Evolutionary conservation across 306 rosid genomes (phyloP), one percentile per base, ranked within the genome.

Genomic region (Psophocarpus tetragonolobus): DNA sequence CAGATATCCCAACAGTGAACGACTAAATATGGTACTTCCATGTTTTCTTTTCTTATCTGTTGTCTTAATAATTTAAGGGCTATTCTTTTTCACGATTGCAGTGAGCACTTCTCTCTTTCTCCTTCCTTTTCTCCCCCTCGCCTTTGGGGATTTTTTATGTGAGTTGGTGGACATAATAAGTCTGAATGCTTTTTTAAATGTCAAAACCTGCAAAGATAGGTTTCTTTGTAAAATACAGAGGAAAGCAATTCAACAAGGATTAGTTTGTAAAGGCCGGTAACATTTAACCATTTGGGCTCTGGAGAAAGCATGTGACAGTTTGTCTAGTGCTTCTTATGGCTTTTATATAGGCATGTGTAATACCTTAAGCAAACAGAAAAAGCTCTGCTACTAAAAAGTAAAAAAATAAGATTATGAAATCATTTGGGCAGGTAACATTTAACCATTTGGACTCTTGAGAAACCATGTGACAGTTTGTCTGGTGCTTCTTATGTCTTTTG

Each of bases 1-100:
- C 80, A 83, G 88, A 85, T 92, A 88, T 91, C 94, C 94, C 9
- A 93, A 90, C 82, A 86, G 96, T 83, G 93, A 91, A 72, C 87
- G 98, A 71, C 85, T 96, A 71, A 88, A 87, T 83, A 81, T 17
- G 96, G 99, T 96, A 91, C 78, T 82, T 77, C 64, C 62, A 61
- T 47, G 18, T 58, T 81, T 63, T 54, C 13, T 76, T 74, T 51
- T 30, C 41, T 77, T 36, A 64, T 54, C 45, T 71, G 33, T 57
- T 13, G 39, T 44, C 74, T 44, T 56, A n/a, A 71, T 47, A 50
- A 45, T 64, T 80, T 30, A 18, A 68, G 73, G 81, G 71, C 24
- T 71, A 42, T 53, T 54, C 20, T 36, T 63, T 24, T 80, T 26
- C 54, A 61, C 33, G 71, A 27, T 75, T 75, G 47, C 44, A 23